Evolutionary conservation across 2,329 filamentous ascomycete genomes (phyloP), one percentile per base, ranked within the genome.

Genomic region (Pseudophaeomoniella oleicola): DNA sequence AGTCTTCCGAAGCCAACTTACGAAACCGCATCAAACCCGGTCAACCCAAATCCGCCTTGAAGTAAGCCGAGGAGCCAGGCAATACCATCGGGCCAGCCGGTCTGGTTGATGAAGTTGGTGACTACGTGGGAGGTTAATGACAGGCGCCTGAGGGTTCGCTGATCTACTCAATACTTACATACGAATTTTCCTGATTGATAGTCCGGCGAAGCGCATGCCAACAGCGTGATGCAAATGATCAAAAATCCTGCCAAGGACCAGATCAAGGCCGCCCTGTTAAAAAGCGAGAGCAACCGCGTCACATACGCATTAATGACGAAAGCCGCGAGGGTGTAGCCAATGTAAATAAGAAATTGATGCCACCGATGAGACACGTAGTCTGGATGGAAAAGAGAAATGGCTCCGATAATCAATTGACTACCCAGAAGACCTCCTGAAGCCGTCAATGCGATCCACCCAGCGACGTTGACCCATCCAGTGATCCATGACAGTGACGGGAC

Each of bases 291-390:
- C 3, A 75, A 48, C 3, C 62, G 58, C 46, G 73, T 78, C 50
- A 69, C 60, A 44, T 82, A 78, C 2, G 73, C 70, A 43, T 84
- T 84, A 53, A 82, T 59, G 34, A 71, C 38, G 40, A 82, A 72
- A 3, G 74, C 74, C 12, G 70, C 55, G 15, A 75, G 39, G 4
- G 72, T 77, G 50, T 75, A 78, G 4, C 55, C 76, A 32, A 80
- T 66, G 53, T 83, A 84, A 34, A 84, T 76, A 17, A 83, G 59
- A 53, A 84, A 84, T 44, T 81, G 75, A 46, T 85, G 78, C 75
- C 78, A 84, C 3, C 71, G 49, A 48, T 78, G 55, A 2, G 69
- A 41, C 15, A 64, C 59, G 49, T 77, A 83, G 35, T 59, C 59
- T 0, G 71, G 61, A 44, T 77, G 59, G 53, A 75, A 69, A 22